Evolutionary conservation across 169 alveolate species (phyloP).

Genomic region (Eimeria mitis): DNA sequence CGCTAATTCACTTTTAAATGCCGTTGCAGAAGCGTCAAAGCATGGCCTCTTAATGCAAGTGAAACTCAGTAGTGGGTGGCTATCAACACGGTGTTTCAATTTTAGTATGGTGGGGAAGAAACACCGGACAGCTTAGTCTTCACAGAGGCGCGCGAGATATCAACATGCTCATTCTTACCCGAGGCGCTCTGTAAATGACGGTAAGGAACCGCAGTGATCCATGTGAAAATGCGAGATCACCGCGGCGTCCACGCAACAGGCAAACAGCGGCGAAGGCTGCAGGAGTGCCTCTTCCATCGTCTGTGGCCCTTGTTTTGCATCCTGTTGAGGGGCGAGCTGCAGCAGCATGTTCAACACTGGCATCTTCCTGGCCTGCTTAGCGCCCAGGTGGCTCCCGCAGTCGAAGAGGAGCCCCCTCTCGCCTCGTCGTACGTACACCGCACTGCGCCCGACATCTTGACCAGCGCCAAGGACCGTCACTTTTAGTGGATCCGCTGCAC

Average conservation of each 20-base stretch:
- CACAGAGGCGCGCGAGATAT: neutral
- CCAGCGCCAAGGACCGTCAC: slow-evolving; percentile 99
- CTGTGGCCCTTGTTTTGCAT: neutral
- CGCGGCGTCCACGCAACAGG: slow-evolving; percentile 55
- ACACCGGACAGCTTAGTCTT: neutral
- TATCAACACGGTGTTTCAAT: neutral
- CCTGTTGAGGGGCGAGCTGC: slow-evolving; percentile 17
- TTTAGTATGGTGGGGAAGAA: neutral
- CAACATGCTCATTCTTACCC: slow-evolving; percentile 15
- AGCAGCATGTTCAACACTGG: slow-evolving; percentile 94
- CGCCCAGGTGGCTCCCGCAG: slow-evolving; percentile 99
- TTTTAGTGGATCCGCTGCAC: slow-evolving; percentile 21
- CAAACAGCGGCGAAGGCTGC: slow-evolving; percentile 97
- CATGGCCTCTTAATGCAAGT: neutral
- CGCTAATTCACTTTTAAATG: neutral
- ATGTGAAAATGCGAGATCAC: slow-evolving; percentile 97
- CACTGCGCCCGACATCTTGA: slow-evolving; percentile 99
- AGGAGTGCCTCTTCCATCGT: slow-evolving; percentile 95
- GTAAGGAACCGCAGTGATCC: slow-evolving; percentile 99
- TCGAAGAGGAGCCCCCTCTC: slow-evolving; percentile 97
- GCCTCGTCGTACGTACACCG: slow-evolving; percentile 96
- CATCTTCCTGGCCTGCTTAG: slow-evolving; percentile 95
- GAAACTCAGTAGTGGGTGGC: neutral
- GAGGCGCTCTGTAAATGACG: slow-evolving; percentile 98
- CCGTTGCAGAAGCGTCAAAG: neutral